Percentiles rank a stretch among this genome's conserved stretches.
These are phyloP conservation scores for Omphalotus guepiniiformis DNA, from an alignment of 768 basidiomycete species.

Conservation along the genomic window DNA sequence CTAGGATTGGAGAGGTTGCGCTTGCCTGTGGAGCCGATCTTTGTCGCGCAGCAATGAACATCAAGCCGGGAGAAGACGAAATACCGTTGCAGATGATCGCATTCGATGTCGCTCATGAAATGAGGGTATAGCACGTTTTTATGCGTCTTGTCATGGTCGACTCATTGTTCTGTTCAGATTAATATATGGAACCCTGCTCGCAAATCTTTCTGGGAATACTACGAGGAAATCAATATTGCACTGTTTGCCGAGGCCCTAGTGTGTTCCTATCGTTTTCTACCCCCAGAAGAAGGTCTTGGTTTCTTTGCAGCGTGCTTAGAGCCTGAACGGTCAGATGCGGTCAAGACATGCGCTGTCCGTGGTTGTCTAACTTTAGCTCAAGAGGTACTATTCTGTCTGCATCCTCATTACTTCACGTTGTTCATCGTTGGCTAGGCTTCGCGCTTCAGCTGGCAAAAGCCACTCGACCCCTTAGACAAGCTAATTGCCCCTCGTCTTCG, in stretches of 20 bases:
- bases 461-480: conserved; percentile 44
- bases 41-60: conserved; percentile 60
- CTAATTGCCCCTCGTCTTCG: conserved; percentile 46
- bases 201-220: conserved; percentile 68
- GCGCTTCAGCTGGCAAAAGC: conserved; percentile 52
- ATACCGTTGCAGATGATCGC: conserved; percentile 62
- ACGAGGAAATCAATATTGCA: conserved; percentile 72
- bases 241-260: conserved; percentile 74
- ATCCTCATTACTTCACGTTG: background rate
- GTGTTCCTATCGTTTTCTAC: conserved; percentile 65
- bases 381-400: conserved; percentile 44
- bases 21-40: conserved; percentile 74
- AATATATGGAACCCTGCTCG: conserved; percentile 26
- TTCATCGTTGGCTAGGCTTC: conserved; percentile 34
- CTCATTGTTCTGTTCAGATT: conserved; percentile 14
- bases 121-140: conserved; percentile 53
- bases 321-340: conserved; percentile 74
- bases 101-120: conserved; percentile 71
- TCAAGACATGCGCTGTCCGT: conserved; percentile 74
- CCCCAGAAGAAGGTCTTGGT: conserved; percentile 53
- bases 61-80: conserved; percentile 39
- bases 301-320: conserved; percentile 65
- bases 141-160: background rate
- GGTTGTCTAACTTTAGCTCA: conserved; percentile 64
- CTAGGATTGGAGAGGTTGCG: conserved; percentile 62